Base-by-base conservation (phyloP, 2,329 filamentous ascomycete genomes). In the Tricladium varicosporioides region DNA sequence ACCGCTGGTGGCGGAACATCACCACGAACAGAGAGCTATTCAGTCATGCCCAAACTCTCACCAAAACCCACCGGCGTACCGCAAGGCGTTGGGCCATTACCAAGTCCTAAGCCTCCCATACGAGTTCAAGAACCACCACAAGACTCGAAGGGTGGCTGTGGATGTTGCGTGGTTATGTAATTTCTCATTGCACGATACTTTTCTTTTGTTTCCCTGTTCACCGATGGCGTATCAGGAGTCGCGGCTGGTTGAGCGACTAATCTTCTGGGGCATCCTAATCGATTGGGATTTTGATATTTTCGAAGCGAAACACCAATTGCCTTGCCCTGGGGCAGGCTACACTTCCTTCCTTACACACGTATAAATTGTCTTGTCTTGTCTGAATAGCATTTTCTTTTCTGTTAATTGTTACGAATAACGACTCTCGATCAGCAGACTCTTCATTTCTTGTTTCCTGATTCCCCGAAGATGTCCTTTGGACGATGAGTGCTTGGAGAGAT, bases 51-150 rank as follows among this genome's bases (percentile, higher is more conserved):
- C 5, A 67, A 64, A 42, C 61, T 69, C 27, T 51, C 48, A 9
- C 48, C 15, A 5, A n/a, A 47, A 27, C 42, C 44, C 14, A 63
- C 62, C 48, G 79, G 80, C 51, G 73, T 71, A 57, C 74, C 76
- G 2, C 64, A 66, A 58, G 65, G 63, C 16, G 60, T 64, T 2
- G 62, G 61, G 22, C 60, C 62, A 16, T 44, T 64, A 9, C 61
- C 58, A 45, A 66, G 60, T 55, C 67, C 68, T 0, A 66, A 76
- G 2, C 73, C 76, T 9, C 74, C 79, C 5, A 76, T 80, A 46
- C 76, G 78, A 60, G 70, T 83, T 19, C 80, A 81, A 46, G 78
- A 85, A 49, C 76, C 79, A 4, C 76, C 76, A 10, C 79, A 84
- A 58, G 78, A 83, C 53, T 71, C 75, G 31, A 76, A 76, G 65